These are phyloP conservation scores for Solanum dulcamara DNA, from an alignment of 257 asterid species.

Conservation along the genomic window DNA sequence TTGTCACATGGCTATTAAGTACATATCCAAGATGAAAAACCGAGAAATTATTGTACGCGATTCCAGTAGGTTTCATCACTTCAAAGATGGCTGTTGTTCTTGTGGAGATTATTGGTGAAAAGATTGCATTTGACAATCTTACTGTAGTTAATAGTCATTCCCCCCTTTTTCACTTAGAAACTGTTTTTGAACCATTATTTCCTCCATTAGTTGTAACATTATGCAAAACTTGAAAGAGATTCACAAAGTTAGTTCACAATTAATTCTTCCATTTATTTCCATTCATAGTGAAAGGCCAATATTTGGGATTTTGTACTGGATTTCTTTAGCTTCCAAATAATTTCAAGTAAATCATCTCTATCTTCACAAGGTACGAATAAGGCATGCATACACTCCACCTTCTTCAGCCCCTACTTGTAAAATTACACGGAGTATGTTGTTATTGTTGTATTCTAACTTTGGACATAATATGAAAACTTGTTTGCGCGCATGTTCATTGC, in stretches of 20 bases:
- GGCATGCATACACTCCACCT: not conserved
- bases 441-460: not conserved
- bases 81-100: slow-evolving; percentile 58
- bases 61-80: slow-evolving; percentile 78
- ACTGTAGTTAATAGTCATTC: not conserved
- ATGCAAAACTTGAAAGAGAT: not conserved
- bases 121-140: not conserved
- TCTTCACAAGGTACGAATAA: not conserved
- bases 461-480: not conserved
- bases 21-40: slow-evolving; percentile 37
- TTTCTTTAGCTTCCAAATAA: not conserved
- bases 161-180: not conserved
- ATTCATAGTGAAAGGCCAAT: not conserved
- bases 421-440: too few species aligned
- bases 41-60: slow-evolving; percentile 61
- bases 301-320: not conserved
- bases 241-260: not conserved
- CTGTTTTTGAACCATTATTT: not conserved
- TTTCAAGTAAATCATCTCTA: not conserved
- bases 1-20: slow-evolving; percentile 66
- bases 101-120: slow-evolving; percentile 86
- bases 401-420: not conserved
- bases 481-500: not conserved
- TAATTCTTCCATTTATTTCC: not conserved
- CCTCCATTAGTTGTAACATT: not conserved